Base-by-base conservation (phyloP, 352 stramenopile species). In the Pythium dissotocum region DNA sequence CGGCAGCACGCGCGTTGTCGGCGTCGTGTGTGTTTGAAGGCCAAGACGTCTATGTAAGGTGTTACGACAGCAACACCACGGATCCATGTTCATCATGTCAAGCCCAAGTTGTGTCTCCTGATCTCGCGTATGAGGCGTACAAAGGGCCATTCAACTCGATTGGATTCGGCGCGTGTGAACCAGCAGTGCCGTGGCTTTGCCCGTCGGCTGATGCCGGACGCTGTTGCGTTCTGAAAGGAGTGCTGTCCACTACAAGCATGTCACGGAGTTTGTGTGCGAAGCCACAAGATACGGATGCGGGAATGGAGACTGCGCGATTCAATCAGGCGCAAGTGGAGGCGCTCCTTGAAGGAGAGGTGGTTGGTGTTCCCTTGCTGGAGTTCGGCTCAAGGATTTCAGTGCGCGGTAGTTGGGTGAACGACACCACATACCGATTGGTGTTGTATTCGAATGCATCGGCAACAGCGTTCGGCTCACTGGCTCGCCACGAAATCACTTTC, bases 131-230 rank as follows among this genome's bases (percentile, higher is more conserved):
- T 40, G 61, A 56, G 2, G 62, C 18, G 1, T 74, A 74, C 58
- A 18, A 33, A 36, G 68, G 62, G 5, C 68, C 62, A 0, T 74
- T 70, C 42, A 13, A 30, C 13, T 26, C 51, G 10, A n/a, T 49
- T 0, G 7, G 6, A 9, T 24, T 2, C 6, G 6, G 2, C 0
- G 5, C 21, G 0, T 74, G 68, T 36, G 68, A 74, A 44, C 62
- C 56, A 10, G 68, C 57, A 6, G 57, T 70, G 24, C 62, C 68
- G 53, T 74, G 68, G 68, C 67, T 74, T 14, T 74, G 68, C 12
- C 68, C 68, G 18, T 1, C 48, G n/a, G 18, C 16, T 7, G 68
- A 74, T 38, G 9, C 35, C 10, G 68, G 68, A 21, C 55, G 33
- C n/a, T 74, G 68, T 35, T 74, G 68, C 28, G 62, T 70, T 28